phyloP scores from a whole-genome alignment of 2,329 filamentous ascomycete genomes.

The Colletotrichum australisinense region DNA sequence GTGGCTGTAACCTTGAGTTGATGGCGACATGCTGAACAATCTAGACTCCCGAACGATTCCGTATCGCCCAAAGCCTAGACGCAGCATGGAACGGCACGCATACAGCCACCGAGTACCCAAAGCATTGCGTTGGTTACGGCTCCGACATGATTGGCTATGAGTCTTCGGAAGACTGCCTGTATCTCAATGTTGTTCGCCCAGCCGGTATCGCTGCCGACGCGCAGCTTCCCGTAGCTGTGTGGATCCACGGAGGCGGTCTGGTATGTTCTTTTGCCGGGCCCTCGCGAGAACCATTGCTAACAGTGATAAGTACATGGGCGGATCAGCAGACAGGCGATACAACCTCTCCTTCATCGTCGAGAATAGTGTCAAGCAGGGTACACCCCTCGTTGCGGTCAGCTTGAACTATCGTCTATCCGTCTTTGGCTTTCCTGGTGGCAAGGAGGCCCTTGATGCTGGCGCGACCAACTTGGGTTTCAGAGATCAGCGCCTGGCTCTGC shows the following conservation, averaged over 20 bases:
- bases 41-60: slow-evolving; percentile 60
- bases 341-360: slow-evolving; percentile 70
- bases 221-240: slow-evolving; percentile 66
- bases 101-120: slow-evolving; percentile 56
- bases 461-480: slow-evolving; percentile 61
- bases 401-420: slow-evolving; percentile 61
- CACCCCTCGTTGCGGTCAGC: slow-evolving; percentile 59
- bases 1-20: slow-evolving; percentile 30
- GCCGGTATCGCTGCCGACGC: slow-evolving; percentile 51
- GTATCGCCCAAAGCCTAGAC: slow-evolving; percentile 59
- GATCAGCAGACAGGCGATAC: slow-evolving; percentile 60
- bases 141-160: slow-evolving; percentile 38
- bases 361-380: slow-evolving; percentile 55
- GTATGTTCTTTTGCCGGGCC: neutral
- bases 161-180: slow-evolving; percentile 67
- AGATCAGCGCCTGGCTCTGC: slow-evolving; percentile 59
- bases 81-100: slow-evolving; percentile 52
- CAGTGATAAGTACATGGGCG: slow-evolving; percentile 39
- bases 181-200: slow-evolving; percentile 70
- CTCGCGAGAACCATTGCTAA: neutral
- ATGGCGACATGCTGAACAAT: slow-evolving; percentile 41
- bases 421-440: slow-evolving; percentile 58
- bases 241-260: slow-evolving; percentile 63
- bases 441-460: slow-evolving; percentile 52
- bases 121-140: slow-evolving; percentile 63